A percentile compares a stretch with the other conserved stretches of the same genome.
These are phyloP conservation scores for Phyllostachys edulis DNA, from an alignment of 176 grass and related monocot species.

Conservation along the genomic window DNA sequence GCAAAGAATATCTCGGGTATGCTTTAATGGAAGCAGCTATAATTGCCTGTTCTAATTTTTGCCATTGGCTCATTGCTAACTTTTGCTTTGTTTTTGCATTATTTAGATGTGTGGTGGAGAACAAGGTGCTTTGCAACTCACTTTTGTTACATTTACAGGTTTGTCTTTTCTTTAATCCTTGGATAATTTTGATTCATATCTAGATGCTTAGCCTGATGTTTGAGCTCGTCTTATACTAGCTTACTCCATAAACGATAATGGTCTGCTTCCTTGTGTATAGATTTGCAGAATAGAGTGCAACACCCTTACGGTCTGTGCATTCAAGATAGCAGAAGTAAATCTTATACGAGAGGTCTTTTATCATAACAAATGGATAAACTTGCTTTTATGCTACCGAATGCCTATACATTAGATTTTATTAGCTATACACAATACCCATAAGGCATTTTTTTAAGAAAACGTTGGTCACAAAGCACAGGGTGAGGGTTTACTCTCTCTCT, in stretches of 20 bases:
- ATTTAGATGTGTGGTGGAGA: constrained; percentile 94
- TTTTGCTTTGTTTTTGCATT: constrained; percentile 3
- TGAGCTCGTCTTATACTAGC: background rate
- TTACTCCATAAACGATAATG: background rate
- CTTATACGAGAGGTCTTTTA: background rate
- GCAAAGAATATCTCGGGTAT: constrained; percentile 91
- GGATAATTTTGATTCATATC: background rate
- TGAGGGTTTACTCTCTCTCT: background rate
- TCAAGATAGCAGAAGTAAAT: background rate
- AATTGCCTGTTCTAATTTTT: background rate
- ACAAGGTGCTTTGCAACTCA: constrained; percentile 97
- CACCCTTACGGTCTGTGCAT: background rate
- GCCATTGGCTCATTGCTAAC: background rate
- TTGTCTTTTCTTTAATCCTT: constrained; percentile 22
- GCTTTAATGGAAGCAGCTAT: background rate
- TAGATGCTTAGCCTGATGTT: background rate
- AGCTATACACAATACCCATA: background rate
- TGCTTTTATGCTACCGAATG: background rate
- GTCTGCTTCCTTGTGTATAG: constrained; percentile 2
- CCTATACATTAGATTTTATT: background rate
- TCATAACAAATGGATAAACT: background rate
- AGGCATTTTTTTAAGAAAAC: background rate
- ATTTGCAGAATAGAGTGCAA: constrained; percentile 5
- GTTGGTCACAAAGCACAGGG: background rate
- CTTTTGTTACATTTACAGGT: constrained; percentile 79